Conservation (phyloP, 306 rosid species). For the Casuarina cunninghamiana region DNA sequence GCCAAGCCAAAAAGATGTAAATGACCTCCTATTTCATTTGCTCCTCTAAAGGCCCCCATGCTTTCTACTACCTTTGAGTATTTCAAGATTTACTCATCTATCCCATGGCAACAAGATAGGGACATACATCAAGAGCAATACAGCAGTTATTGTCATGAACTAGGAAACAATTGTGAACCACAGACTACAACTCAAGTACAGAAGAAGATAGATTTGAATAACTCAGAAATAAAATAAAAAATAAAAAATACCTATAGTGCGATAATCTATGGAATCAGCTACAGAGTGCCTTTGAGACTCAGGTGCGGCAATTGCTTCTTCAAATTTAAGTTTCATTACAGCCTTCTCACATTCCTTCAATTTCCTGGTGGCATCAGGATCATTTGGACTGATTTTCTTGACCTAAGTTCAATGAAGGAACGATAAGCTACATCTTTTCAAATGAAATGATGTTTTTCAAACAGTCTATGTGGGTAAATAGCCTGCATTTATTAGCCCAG, state of each 20-base stretch:
- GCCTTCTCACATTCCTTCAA: slow-evolving; percentile 98
- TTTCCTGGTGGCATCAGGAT: slow-evolving; percentile 86
- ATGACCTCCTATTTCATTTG: neutral
- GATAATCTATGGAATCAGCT: slow-evolving; percentile 74
- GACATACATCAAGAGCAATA: slow-evolving; percentile 7
- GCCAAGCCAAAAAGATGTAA: neutral
- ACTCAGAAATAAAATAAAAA: slow-evolving; percentile 10
- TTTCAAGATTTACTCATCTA: neutral
- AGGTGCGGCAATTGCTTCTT: slow-evolving; percentile 85
- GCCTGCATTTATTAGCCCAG: neutral
- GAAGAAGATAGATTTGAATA: slow-evolving; percentile 6
- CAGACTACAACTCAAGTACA: slow-evolving; percentile 1
- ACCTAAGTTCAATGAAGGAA: slow-evolving; percentile 53
- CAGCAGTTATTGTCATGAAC: neutral
- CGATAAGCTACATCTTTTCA: slow-evolving; percentile 18
- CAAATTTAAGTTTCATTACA: slow-evolving; percentile 90
- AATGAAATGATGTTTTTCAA: neutral
- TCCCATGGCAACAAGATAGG: neutral
- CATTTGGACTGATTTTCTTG: slow-evolving; percentile 82
- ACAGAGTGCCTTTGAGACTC: slow-evolving; percentile 58
- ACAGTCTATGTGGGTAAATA: neutral
- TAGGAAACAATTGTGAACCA: neutral
- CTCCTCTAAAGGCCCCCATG: neutral
- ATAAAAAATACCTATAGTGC: slow-evolving; percentile 65
- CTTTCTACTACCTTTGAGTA: neutral